These are phyloP conservation scores for Dianthus caryophyllus DNA, from an alignment of 148 eudicot species.

Conservation along the genomic window DNA sequence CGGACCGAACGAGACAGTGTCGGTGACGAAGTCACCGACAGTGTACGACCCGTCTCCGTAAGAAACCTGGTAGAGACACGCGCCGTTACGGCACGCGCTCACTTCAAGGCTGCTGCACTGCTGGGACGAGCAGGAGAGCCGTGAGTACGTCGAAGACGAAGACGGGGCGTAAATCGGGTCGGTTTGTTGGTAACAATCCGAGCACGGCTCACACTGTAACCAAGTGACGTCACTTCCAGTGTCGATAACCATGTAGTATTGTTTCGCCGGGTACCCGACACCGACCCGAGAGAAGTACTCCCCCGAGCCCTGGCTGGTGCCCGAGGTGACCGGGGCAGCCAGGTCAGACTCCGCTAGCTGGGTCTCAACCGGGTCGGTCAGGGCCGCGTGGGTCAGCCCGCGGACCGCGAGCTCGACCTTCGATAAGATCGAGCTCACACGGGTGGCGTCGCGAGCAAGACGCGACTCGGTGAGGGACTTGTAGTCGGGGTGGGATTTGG, in stretches of 20 bases:
- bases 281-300: slow-evolving; percentile 83
- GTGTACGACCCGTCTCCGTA: slow-evolving; percentile 92
- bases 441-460: slow-evolving; percentile 59
- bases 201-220: slow-evolving; percentile 77
- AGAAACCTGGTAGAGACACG: slow-evolving; percentile 62
- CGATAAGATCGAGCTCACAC: slow-evolving; percentile 34
- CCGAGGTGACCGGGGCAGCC: slow-evolving; percentile 55
- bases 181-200: slow-evolving; percentile 65
- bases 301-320: slow-evolving; percentile 60
- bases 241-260: slow-evolving; percentile 55
- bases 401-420: slow-evolving; percentile 23
- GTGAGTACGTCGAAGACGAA: slow-evolving; percentile 36
- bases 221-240: slow-evolving; percentile 85
- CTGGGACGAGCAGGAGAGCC: slow-evolving; percentile 39
- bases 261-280: slow-evolving; percentile 51
- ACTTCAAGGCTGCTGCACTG: slow-evolving; percentile 45
- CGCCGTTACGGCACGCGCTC: slow-evolving; percentile 37
- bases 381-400: slow-evolving; percentile 25
- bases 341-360: slow-evolving; percentile 14
- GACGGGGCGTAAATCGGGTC: slow-evolving; percentile 63
- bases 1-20: slow-evolving; percentile 61
- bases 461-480: slow-evolving; percentile 44
- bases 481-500: slow-evolving; percentile 32
- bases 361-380: slow-evolving; percentile 25
- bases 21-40: slow-evolving; percentile 61